Conservation (phyloP, 805 yeast genomes). For the Saturnispora sanitii region DNA sequence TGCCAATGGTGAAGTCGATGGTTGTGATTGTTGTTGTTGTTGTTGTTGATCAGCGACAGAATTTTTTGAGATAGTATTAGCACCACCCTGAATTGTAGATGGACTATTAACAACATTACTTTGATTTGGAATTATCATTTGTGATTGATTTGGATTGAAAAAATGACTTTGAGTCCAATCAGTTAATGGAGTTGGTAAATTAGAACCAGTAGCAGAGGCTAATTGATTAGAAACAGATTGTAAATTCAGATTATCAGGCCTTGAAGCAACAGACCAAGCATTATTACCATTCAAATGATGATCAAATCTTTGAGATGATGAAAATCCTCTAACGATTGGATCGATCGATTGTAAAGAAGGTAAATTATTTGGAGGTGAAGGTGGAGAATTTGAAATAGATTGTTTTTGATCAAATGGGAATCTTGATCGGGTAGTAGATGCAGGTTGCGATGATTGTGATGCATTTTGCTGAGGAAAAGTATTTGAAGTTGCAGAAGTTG, state of each 20-base stretch:
- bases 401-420: slow-evolving; percentile 5
- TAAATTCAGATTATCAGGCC: slow-evolving; percentile 9
- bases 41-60: not conserved
- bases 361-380: slow-evolving; percentile 6
- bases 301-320: slow-evolving; percentile 5
- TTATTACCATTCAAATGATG: slow-evolving; percentile 4
- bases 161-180: slow-evolving; percentile 14
- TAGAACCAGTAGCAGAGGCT: not conserved
- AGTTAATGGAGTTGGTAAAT: slow-evolving; percentile 6
- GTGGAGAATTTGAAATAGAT: slow-evolving; percentile 1
- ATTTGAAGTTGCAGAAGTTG: not conserved
- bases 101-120: no score
- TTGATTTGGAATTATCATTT: no score
- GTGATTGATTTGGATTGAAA: slow-evolving; percentile 9
- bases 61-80: not conserved
- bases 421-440: slow-evolving; percentile 1
- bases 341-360: not conserved
- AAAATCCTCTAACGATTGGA: not conserved
- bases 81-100: no score
- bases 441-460: not conserved
- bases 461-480: not conserved
- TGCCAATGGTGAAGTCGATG: slow-evolving; percentile 3
- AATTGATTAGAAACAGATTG: not conserved
- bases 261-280: slow-evolving; percentile 10
- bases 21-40: slow-evolving; percentile 1